phyloP scores from a whole-genome alignment of 2,329 filamentous ascomycete species.

The Cytospora piceicola region DNA sequence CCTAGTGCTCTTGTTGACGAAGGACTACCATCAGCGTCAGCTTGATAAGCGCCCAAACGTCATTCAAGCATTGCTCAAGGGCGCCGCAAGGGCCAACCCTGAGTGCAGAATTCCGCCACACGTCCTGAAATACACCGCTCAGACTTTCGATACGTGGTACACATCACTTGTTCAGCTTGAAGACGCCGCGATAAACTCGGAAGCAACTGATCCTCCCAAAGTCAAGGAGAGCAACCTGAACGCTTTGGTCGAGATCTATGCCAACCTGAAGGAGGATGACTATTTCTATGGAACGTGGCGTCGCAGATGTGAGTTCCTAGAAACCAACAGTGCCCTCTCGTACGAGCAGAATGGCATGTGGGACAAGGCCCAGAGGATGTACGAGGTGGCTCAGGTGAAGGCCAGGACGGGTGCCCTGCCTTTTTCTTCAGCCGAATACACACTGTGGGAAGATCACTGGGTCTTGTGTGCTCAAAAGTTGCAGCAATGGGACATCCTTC shows the following conservation, averaged over 20 bases:
- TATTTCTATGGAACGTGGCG: constrained; percentile 98
- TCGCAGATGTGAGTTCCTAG: constrained; percentile 90
- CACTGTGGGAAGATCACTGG: constrained; percentile 99
- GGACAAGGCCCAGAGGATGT: constrained; percentile 98
- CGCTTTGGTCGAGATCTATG: constrained; percentile 91
- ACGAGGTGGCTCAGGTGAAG: constrained; percentile 96
- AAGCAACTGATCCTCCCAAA: constrained; percentile 76
- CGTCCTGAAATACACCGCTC: constrained; percentile 91
- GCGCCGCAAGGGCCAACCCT: constrained; percentile 80
- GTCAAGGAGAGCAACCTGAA: constrained; percentile 95
- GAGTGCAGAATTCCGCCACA: constrained; percentile 93
- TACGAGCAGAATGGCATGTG: constrained; percentile 99
- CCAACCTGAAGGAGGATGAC: constrained; percentile 89
- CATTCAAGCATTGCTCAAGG: constrained; percentile 87
- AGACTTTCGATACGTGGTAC: constrained; percentile 97
- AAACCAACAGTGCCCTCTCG: constrained; percentile 94
- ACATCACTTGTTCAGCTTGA: constrained; percentile 90
- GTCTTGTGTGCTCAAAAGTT: constrained; percentile 96
- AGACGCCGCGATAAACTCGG: constrained; percentile 80
- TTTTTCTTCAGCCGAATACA: constrained; percentile 96
- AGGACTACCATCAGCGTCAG: constrained; percentile 93
- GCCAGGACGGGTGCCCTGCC: constrained; percentile 94
- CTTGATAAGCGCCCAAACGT: constrained; percentile 96
- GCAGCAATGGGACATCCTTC: constrained; percentile 97
- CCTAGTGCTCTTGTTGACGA: constrained; percentile 86